A percentile compares a stretch with the other conserved stretches of the same genome.
phyloP scores from a whole-genome alignment of 2,329 filamentous ascomycete genomes.

The Cordyceps farinosa region DNA sequence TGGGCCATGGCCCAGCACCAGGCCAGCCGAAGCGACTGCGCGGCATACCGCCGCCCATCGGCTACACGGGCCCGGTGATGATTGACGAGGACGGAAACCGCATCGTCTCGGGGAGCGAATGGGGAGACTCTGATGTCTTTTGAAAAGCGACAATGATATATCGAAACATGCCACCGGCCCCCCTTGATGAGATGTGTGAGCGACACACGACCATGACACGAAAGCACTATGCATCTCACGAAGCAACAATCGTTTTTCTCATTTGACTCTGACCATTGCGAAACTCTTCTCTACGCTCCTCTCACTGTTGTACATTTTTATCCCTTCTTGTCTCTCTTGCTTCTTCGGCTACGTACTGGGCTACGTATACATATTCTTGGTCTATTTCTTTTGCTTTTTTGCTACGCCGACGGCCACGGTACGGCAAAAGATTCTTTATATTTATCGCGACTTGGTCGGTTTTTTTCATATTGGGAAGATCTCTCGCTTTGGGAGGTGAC shows the following conservation, averaged over 20 bases:
- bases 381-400: background rate
- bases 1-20: slow-evolving; percentile 38
- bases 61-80: slow-evolving; percentile 46
- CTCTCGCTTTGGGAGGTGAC: background rate
- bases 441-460: background rate
- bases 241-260: background rate
- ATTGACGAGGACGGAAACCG: slow-evolving; percentile 59
- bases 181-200: slow-evolving; percentile 2
- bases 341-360: slow-evolving; percentile 9
- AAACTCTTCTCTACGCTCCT: background rate
- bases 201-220: background rate
- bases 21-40: slow-evolving; percentile 52
- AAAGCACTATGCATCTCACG: slow-evolving; percentile 13
- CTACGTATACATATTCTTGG: slow-evolving; percentile 15
- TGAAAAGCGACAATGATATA: slow-evolving; percentile 29
- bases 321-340: background rate
- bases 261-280: background rate
- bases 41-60: slow-evolving; percentile 48
- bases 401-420: background rate
- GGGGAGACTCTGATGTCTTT: slow-evolving; percentile 63
- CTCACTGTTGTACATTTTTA: background rate
- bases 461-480: background rate
- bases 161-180: background rate
- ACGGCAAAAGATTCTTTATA: background rate
- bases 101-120: slow-evolving; percentile 62